phyloP scores from a whole-genome alignment of 1,139 yeast genomes.

The Scheffersomyces cryptocercus region DNA sequence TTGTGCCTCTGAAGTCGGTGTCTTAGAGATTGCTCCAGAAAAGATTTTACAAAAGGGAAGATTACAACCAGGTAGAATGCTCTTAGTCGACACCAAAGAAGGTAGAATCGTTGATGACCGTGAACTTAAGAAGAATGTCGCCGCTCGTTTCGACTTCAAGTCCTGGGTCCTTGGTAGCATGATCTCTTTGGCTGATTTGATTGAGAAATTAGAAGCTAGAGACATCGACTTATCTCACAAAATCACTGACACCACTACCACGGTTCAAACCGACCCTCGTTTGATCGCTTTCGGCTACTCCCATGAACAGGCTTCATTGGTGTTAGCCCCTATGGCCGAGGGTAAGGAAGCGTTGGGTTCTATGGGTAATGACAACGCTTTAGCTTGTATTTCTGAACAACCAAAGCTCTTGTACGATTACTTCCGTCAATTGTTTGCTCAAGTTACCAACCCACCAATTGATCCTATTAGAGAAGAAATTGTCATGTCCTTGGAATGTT shows the following conservation, averaged over 20 bases:
- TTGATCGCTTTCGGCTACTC: slow-evolving; percentile 89
- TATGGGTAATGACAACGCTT: slow-evolving; percentile 98
- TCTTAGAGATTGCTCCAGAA: slow-evolving; percentile 83
- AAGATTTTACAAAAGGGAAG: slow-evolving; percentile 88
- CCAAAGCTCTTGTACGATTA: slow-evolving; percentile 90
- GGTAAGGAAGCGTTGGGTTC: slow-evolving; percentile 96
- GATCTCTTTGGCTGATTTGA: slow-evolving; percentile 77
- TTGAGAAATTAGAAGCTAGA: slow-evolving; percentile 56
- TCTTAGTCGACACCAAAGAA: slow-evolving; percentile 88
- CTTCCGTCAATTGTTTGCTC: slow-evolving; percentile 95
- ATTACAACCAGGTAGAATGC: slow-evolving; percentile 94
- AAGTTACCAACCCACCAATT: slow-evolving; percentile 97
- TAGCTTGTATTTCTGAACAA: slow-evolving; percentile 92
- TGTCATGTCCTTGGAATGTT: slow-evolving; percentile 96
- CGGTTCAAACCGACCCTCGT: slow-evolving; percentile 80
- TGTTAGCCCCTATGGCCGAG: slow-evolving; percentile 94
- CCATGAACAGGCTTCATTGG: slow-evolving; percentile 80
- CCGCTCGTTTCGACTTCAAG: slow-evolving; percentile 88
- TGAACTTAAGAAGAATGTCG: slow-evolving; percentile 77
- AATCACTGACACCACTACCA: slow-evolving; percentile 19
- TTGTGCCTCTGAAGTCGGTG: slow-evolving; percentile 98
- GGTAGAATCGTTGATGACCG: slow-evolving; percentile 94
- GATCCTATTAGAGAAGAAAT: slow-evolving; percentile 97
- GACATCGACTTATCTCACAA: slow-evolving; percentile 33
- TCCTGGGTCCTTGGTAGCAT: slow-evolving; percentile 89